Base-by-base conservation (phyloP, 192 early-diverging fungal species). In the Helicostylum pulchrum region DNA sequence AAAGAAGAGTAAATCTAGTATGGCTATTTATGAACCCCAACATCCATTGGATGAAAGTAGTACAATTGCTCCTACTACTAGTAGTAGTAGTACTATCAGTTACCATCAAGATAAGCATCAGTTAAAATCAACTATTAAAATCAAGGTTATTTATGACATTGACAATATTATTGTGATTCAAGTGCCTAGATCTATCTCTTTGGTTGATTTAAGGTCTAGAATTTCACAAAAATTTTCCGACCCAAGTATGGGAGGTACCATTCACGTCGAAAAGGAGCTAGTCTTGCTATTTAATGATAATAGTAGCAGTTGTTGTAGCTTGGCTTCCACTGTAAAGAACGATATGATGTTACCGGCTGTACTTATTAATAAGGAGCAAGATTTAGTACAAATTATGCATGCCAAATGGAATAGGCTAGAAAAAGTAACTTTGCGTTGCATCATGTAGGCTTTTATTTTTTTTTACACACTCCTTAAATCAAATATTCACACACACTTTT, bases 131-230 rank as follows among this genome's bases (percentile, higher is more conserved):
- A 51, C 32, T 4, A 68, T 68, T 15, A 61, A 61, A 47, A 68
- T 68, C 19, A 68, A 68, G 31, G 53, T 68, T 0, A 61, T 68
- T 30, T 68, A 68, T 56, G 67, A 68, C 20, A 19, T 44, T 14
- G 60, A 68, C n/a, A 68, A 68, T 55, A 68, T 68, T 23, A 62
- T 68, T 8, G 61, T 68, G 7, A 54, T 68, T 12, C 67, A 68
- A 36, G 71, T 73, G 14, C 65, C 71, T 34, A 61, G 71, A 23
- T 50, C 52, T 11, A 73, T 73, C 34, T 14, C 42, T 10, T 48
- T 73, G 17, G 19, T 6, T 2, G 61, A 73, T 12, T 30, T 73
- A 46, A 59, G 52, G 30, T 26, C 39, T 8, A 32, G 67, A 7
- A 69, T 69, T 43, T 9, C 39, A 23, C 67, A 69, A 44, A 69